A percentile compares a stretch with the other conserved stretches of the same genome.
These are phyloP conservation scores for Cutaneotrichosporon dermatis DNA, from an alignment of 1,284 basidiomycete genomes.

Conservation along the genomic window DNA sequence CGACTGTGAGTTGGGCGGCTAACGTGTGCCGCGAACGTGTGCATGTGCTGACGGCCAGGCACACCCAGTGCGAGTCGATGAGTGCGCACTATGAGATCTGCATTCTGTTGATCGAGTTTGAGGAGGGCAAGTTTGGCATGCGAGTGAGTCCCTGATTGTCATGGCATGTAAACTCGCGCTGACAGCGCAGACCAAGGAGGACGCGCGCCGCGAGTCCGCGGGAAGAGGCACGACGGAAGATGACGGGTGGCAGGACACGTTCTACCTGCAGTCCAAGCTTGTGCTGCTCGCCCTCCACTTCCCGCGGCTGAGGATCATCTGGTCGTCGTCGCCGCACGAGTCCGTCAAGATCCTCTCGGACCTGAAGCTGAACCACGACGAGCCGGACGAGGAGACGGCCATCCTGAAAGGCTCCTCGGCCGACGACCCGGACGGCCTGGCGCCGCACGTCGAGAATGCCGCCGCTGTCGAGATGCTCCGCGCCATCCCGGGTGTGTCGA, in stretches of 20 bases:
- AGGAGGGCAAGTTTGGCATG: constrained; percentile 92
- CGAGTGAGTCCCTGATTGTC: constrained; percentile 59
- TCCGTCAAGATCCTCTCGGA: constrained; percentile 90
- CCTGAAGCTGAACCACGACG: constrained; percentile 74
- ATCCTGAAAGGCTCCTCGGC: constrained; percentile 64
- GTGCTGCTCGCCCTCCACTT: constrained; percentile 85
- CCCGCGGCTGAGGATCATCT: constrained; percentile 86
- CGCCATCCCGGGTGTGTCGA: constrained; percentile 61
- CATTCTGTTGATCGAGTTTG: constrained; percentile 94
- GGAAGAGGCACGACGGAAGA: constrained; percentile 51
- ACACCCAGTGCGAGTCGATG: constrained; percentile 97
- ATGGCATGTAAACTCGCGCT: constrained; percentile 54
- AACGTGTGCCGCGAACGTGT: too few relatives aligned
- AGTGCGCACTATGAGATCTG: constrained; percentile 92
- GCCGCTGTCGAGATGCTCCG: constrained; percentile 50
- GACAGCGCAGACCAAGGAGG: constrained; percentile 45
- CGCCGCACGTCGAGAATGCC: constrained; percentile 37
- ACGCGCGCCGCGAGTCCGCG: constrained; percentile 55
- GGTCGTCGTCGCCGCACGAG: constrained; percentile 92
- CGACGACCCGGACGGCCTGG: constrained; percentile 20
- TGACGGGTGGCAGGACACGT: constrained; percentile 40
- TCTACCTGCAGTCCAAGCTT: constrained; percentile 78
- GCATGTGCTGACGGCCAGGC: constrained; percentile 54
- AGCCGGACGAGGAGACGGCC: constrained; percentile 74
- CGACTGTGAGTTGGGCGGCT: constrained; percentile 63